A percentile compares a stretch with the other conserved stretches of the same genome.
phyloP scores from a whole-genome alignment of 1,139 yeast species.

The Saccharomyces hybrid region DNA sequence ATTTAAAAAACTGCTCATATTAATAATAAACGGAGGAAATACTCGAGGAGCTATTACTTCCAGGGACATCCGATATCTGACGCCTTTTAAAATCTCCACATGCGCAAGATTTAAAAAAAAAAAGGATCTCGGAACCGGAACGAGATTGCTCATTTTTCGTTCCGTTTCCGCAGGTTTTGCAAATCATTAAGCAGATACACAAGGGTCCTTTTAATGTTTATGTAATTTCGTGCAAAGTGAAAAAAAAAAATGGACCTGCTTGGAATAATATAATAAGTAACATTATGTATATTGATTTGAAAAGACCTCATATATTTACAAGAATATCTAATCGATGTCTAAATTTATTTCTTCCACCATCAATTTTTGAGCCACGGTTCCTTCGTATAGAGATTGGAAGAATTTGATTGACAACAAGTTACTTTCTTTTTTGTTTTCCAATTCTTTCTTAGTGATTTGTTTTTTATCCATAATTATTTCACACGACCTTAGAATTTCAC shows the following conservation, averaged over 20 bases:
- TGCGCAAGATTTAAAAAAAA: neutral
- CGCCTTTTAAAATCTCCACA: neutral
- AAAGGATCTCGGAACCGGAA: constrained; percentile 2
- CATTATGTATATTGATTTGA: neutral
- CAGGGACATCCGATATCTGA: neutral
- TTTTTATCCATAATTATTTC: constrained; percentile 37
- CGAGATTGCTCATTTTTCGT: neutral
- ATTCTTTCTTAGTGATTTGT: constrained; percentile 18
- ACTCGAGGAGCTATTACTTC: neutral
- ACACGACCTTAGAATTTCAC: constrained; percentile 74
- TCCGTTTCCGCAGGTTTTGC: neutral
- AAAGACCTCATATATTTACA: neutral
- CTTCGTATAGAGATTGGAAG: constrained; percentile 48
- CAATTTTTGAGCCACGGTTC: constrained; percentile 42
- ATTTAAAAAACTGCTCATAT: neutral
- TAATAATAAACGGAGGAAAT: neutral
- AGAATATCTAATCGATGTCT: constrained; percentile 35
- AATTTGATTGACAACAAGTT: constrained; percentile 54
- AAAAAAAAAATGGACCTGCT: neutral
- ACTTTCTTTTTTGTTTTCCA: constrained; percentile 41
- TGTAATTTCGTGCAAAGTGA: neutral
- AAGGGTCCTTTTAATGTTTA: neutral
- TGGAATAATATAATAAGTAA: neutral
- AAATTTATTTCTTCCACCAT: constrained; percentile 46
- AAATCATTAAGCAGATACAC: neutral